Base-by-base conservation (phyloP, 768 basidiomycete species). In the Leccinum aurantiacum region DNA sequence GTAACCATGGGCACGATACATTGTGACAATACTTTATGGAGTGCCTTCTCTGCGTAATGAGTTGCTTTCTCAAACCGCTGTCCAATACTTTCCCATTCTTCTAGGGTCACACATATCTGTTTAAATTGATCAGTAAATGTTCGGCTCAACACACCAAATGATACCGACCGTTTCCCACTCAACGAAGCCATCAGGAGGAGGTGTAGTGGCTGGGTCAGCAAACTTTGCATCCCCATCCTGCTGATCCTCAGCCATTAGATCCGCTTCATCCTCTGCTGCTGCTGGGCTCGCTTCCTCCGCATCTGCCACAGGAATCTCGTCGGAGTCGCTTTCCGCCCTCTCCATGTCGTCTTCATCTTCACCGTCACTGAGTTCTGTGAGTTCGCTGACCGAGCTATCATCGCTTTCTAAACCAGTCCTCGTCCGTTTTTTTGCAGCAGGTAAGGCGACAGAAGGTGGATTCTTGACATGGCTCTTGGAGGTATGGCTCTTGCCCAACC, bases 131-230 rank as follows among this genome's bases (percentile, higher is more conserved):
- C 2, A 64, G 59, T 62, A 22, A 49, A 50, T 41, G 24, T 17
- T 8, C 8, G 4, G 17, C 14, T 13, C 3, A 35, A 41, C 46
- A 13, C 3, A 15, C 38, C 7, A 6, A n/a, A 50, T 54, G 44
- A 35, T 48, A 78, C 85, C 67, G 60, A 93, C 95, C 67, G 90
- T 90, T 78, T 96, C 92, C 95, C 95, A 98, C 73, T 96, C 94
- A 44, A 92, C 72, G 66, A 91, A 91, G 52, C 81, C 82, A 2
- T 78, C 77, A 5, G 80, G 81, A 22, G 75, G 56, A 9, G 63
- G 67, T 10, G 60, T 59, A 35, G 50, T 5, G 17, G 49, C 35
- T 38, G 24, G n/a, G 11, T 62, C 58, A 24, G 29, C 29, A 3
- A 15, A 13, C 1, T 41, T 37, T 37, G 33, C 52, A 14, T 58